A percentile compares a stretch with the other conserved stretches of the same genome.
phyloP scores from a whole-genome alignment of 192 early-diverging fungal species.

The Entomortierella lignicola region DNA sequence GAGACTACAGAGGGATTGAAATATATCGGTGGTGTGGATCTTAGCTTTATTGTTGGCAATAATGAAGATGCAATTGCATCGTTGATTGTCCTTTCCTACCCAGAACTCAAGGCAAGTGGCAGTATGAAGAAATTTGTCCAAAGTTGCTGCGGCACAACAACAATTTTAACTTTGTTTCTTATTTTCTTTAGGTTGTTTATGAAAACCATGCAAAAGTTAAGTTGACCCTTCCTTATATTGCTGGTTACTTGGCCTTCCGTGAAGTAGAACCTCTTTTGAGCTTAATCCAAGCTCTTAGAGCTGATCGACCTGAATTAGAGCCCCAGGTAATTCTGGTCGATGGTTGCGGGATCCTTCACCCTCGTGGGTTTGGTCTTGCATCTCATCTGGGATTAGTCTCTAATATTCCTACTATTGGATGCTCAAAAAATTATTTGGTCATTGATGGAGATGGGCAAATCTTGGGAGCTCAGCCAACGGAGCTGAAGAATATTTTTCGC shows the following conservation, averaged over 20 bases:
- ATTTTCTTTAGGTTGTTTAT: constrained; percentile 67
- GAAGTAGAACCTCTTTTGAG: constrained; percentile 74
- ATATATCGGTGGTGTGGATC: constrained; percentile 81
- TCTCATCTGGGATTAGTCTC: constrained; percentile 82
- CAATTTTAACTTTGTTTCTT: background rate
- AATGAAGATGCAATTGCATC: constrained; percentile 75
- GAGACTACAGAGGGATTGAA: constrained; percentile 39
- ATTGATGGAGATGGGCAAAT: constrained; percentile 71
- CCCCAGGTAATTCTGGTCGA: constrained; percentile 89
- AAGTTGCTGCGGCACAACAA: background rate
- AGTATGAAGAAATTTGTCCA: background rate
- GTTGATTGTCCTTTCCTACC: constrained; percentile 77
- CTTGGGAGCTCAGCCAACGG: constrained; percentile 66
- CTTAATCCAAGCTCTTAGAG: constrained; percentile 67
- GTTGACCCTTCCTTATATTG: constrained; percentile 83
- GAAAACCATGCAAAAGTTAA: constrained; percentile 63
- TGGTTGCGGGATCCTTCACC: constrained; percentile 91
- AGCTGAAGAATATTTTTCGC: constrained; percentile 46
- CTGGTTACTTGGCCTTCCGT: constrained; percentile 93
- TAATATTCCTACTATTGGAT: constrained; percentile 84
- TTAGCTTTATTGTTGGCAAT: constrained; percentile 73
- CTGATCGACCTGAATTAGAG: constrained; percentile 61
- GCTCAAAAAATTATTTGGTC: constrained; percentile 91
- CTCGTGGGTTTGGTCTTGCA: constrained; percentile 88
- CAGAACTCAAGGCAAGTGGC: constrained; percentile 62